phyloP scores from a whole-genome alignment of 371 early-diverging fungal species.

The Mortierella sp. region DNA sequence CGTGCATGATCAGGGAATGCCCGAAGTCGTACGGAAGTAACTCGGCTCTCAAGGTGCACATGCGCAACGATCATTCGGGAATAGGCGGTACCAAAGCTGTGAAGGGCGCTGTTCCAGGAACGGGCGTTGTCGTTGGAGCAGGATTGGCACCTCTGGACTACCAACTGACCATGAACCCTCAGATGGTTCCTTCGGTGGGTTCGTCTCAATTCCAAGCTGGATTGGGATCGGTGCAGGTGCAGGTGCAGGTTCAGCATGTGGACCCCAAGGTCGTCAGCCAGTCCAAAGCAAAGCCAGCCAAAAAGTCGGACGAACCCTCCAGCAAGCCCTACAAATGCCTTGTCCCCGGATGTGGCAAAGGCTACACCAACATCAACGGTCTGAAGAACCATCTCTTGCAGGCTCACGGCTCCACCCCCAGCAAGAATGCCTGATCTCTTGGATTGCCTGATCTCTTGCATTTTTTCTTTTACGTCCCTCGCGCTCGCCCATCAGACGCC shows the following conservation, averaged over 20 bases:
- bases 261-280: not conserved
- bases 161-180: not conserved
- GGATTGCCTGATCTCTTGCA: not conserved
- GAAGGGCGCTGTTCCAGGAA: not conserved
- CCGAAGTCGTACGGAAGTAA: constrained; percentile 41
- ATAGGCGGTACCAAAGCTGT: constrained; percentile 13
- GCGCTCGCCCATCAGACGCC: not conserved
- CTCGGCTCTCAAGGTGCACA: constrained; percentile 33
- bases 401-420: constrained; percentile 51
- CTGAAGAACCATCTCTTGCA: constrained; percentile 52
- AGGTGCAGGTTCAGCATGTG: not conserved
- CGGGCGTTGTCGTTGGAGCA: not conserved
- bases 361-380: constrained; percentile 50
- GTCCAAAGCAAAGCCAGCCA: constrained; percentile 7
- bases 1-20: constrained; percentile 23
- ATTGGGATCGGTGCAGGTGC: not conserved
- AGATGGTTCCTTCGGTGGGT: not conserved
- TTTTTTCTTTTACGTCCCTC: not conserved
- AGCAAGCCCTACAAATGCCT: constrained; percentile 46
- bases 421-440: not conserved
- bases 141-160: not conserved
- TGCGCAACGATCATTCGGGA: constrained; percentile 41
- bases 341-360: constrained; percentile 50
- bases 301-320: constrained; percentile 16
- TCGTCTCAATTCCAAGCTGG: constrained; percentile 1